These are phyloP conservation scores for Xylaria acuta DNA, from an alignment of 495 filamentous ascomycete species.

Conservation along the genomic window DNA sequence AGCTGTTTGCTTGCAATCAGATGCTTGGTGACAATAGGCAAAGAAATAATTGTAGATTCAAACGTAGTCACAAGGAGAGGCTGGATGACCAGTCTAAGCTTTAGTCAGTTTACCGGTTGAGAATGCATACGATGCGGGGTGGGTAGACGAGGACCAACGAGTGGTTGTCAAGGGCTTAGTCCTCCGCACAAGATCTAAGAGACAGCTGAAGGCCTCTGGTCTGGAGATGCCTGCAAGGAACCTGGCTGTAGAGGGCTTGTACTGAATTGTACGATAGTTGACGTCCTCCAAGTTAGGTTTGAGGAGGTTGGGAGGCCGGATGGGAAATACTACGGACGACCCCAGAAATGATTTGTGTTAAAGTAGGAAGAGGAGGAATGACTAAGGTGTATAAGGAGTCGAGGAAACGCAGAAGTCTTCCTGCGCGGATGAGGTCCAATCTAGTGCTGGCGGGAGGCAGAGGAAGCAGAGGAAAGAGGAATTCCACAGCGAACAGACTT, in stretches of 20 bases:
- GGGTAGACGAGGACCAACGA: neutral
- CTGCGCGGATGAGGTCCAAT: neutral
- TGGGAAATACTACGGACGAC: conserved; percentile 17
- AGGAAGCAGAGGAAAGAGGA: conserved; percentile 8
- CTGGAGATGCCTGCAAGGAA: neutral
- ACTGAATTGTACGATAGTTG: neutral
- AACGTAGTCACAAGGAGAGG: neutral
- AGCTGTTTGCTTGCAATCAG: conserved; percentile 8
- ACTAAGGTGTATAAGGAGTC: conserved; percentile 12
- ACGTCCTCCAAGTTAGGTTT: neutral
- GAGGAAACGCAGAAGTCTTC: conserved; percentile 2
- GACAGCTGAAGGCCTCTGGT: neutral
- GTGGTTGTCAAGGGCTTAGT: neutral
- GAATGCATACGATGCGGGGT: neutral
- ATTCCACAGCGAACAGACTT: neutral
- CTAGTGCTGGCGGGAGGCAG: neutral
- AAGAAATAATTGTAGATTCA: conserved; percentile 10
- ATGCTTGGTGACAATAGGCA: conserved; percentile 14
- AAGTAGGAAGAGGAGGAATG: conserved; percentile 4
- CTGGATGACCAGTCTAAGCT: conserved; percentile 3
- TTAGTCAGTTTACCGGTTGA: conserved; percentile 8
- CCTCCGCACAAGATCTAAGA: neutral
- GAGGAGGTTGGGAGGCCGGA: neutral
- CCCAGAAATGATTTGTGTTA: neutral
- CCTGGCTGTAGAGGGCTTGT: neutral